phyloP scores from a whole-genome alignment of 306 rosid species.

The Vigna mungo region DNA sequence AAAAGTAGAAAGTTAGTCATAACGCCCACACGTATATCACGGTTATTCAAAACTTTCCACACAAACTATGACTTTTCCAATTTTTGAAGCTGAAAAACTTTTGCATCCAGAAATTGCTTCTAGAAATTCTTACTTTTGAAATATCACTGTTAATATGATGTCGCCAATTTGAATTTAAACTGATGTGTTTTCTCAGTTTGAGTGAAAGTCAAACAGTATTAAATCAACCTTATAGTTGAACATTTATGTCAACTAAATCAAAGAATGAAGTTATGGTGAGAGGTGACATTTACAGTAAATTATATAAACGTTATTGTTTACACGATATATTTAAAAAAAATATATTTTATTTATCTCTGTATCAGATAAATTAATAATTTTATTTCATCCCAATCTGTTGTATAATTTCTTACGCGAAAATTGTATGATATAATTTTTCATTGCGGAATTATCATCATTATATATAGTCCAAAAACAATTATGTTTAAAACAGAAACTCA shows the following conservation, averaged over 20 bases:
- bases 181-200: not conserved
- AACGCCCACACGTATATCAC: not conserved
- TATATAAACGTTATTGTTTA: not conserved
- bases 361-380: not conserved
- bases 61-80: not conserved
- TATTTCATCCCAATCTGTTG: not conserved
- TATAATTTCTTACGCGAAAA: not conserved
- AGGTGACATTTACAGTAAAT: not conserved
- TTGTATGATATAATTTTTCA: not conserved
- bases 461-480: not conserved
- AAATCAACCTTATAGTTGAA: conserved; percentile 18
- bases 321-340: not conserved
- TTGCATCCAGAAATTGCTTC: conserved; percentile 1
- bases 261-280: not conserved
- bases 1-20: not conserved
- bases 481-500: not conserved
- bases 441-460: not conserved
- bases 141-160: not conserved
- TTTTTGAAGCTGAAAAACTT: not conserved
- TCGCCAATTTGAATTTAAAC: not conserved
- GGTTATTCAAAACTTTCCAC: conserved; percentile 10
- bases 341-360: not conserved
- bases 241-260: conserved; percentile 11
- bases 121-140: conserved; percentile 27
- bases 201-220: conserved; percentile 2